Evolutionary conservation across 208 protist genomes (phyloP), one percentile per base, ranked within the genome.

Genomic region (Angomonas deanei): DNA sequence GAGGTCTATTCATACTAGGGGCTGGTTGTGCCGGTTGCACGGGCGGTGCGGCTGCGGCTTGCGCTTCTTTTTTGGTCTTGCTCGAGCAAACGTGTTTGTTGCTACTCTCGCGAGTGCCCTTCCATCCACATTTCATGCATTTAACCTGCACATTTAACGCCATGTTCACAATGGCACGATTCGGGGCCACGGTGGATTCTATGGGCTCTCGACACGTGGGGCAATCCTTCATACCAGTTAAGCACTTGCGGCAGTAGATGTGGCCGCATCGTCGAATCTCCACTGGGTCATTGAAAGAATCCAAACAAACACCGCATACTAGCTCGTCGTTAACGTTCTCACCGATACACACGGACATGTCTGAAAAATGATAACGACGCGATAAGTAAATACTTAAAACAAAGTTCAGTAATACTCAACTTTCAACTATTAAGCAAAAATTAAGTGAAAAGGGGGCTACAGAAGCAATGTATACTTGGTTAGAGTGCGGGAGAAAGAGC

Each of bases 121-220:
- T 64, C 88, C 88, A 94, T 21, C 69, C 66, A 33, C 88, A 94
- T 26, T 64, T 64, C 28, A 46, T 33, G 48, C 88, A 91, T 58
- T 74, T 75, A 26, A 87, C 79, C 28, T 53, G 64, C n/a, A 91
- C 68, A 34, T 76, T 58, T 48, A 77, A 38, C 26, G 82, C 77
- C 61, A 94, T 71, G 73, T 94, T 94, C 28, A 88, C 64, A 15
- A 91, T 64, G 17, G 74, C 73, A 31, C 84, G 84, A 61, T 94
- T 84, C 26, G 88, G 82, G 36, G 54, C 47, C 34, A 62, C 66
- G 11, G 24, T 67, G 2, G 39, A 66, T 5, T 34, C 23, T 34
- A 88, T 82, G 17, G 6, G 1, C 4, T 61, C 54, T 13, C 84
- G 79, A 63, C 88, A 94, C 33, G 84, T 55, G 0, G 88, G 80